Base-by-base conservation (phyloP, 2,329 filamentous ascomycete species). In the Alternaria atra region DNA sequence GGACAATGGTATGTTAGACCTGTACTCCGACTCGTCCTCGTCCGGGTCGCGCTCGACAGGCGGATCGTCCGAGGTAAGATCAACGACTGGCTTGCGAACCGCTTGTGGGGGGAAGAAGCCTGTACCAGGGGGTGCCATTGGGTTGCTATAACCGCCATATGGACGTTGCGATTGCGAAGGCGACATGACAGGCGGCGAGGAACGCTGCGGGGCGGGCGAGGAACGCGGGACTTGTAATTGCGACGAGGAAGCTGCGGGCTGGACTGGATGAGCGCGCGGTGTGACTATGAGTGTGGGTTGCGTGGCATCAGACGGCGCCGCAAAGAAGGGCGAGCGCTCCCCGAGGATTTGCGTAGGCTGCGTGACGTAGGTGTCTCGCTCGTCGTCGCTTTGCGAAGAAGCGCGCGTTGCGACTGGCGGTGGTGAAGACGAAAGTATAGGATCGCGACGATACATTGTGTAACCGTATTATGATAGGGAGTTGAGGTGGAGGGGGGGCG, bases 151-250 rank as follows among this genome's bases (percentile, higher is more conserved):
- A 43, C 90, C 67, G 12, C 65, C 87, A 85, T 71, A 91, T 91
- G 46, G 89, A 86, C 29, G 93, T 91, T 35, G 92, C 91, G 82
- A 96, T 90, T 44, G 87, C 20, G 64, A 59, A 43, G 69, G 68
- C 52, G 71, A 62, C 53, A 70, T 66, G 44, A 62, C 58, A n/a
- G 82, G 78, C 60, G 86, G 85, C 9, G 73, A 69, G 27, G 65
- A 57, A 43, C 69, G 73, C 37, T 75, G 70, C 7, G 59, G 34
- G 10, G 89, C 84, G 2, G 93, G 94, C 1, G 94, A 97, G 3
- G 94, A 97, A n/a, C 92, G 92, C 30, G 90, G 89, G 3, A 97
- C 94, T 77, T 97, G 94, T 57, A 97, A 82, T 52, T 85, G 75
- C 32, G 71, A 84, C 25, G 66, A 56, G 17, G 61, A 63, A 42